A percentile compares a stretch with the other conserved stretches of the same genome.
These are phyloP conservation scores for Ceratobasidium sp. DNA, from an alignment of 1,284 basidiomycete genomes.

Conservation along the genomic window DNA sequence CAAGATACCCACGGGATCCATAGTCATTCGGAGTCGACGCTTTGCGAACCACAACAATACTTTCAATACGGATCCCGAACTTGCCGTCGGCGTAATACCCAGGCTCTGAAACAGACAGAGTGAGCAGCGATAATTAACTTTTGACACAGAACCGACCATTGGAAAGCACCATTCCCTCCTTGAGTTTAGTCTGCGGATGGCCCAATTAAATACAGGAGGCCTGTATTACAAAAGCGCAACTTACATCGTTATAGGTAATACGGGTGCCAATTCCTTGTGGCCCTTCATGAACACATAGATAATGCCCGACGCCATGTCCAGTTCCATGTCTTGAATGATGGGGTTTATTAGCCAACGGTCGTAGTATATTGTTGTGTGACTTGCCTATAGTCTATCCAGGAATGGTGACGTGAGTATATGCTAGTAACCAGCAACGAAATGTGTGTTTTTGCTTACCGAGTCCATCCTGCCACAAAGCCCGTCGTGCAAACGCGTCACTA, in stretches of 20 bases:
- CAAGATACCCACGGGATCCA: conserved; percentile 80
- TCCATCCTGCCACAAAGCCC: conserved; percentile 90
- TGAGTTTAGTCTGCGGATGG: conserved; percentile 64
- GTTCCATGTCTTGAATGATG: conserved; percentile 73
- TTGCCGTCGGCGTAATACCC: conserved; percentile 93
- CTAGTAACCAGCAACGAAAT: too few species aligned
- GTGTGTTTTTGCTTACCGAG: too few species aligned
- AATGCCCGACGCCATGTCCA: conserved; percentile 93
- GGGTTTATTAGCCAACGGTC: conserved; percentile 53
- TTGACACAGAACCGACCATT: conserved; percentile 60
- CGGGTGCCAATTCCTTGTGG: conserved; percentile 88
- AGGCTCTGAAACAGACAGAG: conserved; percentile 63
- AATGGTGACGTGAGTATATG: too few species aligned
- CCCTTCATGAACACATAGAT: conserved; percentile 93
- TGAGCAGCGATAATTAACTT: not conserved
- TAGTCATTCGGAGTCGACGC: conserved; percentile 83
- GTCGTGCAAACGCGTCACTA: conserved; percentile 85
- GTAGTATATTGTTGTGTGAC: conserved; percentile 42
- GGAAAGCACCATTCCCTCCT: conserved; percentile 86
- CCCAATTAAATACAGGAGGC: too few species aligned
- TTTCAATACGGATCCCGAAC: conserved; percentile 95
- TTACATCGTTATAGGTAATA: conserved; percentile 58
- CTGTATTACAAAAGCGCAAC: not conserved
- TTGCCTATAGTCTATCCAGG: conserved; percentile 54
- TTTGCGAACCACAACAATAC: conserved; percentile 77